Evolutionary conservation across 495 filamentous ascomycete species (phyloP).

Genomic region (Parathielavia appendiculata): DNA sequence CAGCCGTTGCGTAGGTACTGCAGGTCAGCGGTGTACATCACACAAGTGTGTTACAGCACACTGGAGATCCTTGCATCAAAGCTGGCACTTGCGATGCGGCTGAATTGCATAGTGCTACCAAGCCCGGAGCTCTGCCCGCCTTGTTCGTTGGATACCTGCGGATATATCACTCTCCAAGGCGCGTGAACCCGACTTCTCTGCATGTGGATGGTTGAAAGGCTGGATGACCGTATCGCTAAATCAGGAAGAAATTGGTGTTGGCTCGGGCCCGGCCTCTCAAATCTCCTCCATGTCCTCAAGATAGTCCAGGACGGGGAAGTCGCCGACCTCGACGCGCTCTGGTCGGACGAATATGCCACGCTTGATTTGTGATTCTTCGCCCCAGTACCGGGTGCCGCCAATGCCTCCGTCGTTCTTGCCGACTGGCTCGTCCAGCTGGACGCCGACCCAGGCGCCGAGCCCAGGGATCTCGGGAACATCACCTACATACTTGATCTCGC

Average conservation of each 20-base stretch:
- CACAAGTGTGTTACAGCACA: constrained; percentile 15
- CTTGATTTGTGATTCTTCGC: constrained; percentile 54
- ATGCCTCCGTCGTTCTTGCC: constrained; percentile 90
- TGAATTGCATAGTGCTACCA: constrained; percentile 10
- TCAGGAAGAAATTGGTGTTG: neutral
- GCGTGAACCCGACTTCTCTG: no score
- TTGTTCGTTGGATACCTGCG: no score
- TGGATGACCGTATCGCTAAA: no score
- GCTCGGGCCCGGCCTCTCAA: constrained; percentile 31
- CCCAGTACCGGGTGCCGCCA: constrained; percentile 72
- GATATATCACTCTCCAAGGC: no score
- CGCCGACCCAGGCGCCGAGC: constrained; percentile 73
- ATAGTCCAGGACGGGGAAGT: constrained; percentile 70
- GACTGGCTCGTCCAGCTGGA: constrained; percentile 78
- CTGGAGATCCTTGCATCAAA: constrained; percentile 5
- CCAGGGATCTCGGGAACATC: constrained; percentile 75
- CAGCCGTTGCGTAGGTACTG: neutral
- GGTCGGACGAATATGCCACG: constrained; percentile 83
- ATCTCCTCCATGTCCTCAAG: constrained; percentile 87
- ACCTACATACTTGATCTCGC: constrained; percentile 78
- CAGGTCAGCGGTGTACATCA: constrained; percentile 1
- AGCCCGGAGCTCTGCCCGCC: no score
- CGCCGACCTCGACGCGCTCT: constrained; percentile 83
- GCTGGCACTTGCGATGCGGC: constrained; percentile 3
- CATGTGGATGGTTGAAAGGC: no score